A percentile compares a stretch with the other conserved stretches of the same genome.
Conservation (phyloP, 2,329 filamentous ascomycete genomes). For the Phaeophleospora eucalypticola region DNA sequence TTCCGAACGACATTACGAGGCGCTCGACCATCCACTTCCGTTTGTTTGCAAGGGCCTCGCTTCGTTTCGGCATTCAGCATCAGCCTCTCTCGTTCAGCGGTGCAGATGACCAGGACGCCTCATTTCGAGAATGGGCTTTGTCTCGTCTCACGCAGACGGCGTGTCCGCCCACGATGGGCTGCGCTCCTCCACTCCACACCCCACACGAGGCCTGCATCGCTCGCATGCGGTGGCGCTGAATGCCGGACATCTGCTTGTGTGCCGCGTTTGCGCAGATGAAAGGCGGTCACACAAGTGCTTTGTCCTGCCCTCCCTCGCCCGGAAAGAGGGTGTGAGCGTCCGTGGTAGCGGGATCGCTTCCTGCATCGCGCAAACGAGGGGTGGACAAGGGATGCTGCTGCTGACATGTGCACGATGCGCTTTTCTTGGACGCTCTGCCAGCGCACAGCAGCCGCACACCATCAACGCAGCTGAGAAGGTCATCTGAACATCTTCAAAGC, state of each 20-base stretch:
- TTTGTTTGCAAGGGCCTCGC: conserved; percentile 1
- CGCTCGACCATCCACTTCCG: not conserved
- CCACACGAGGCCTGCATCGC: not conserved
- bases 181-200: not conserved
- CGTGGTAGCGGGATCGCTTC: conserved; percentile 7
- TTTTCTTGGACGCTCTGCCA: not conserved
- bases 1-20: not conserved
- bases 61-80: conserved; percentile 1
- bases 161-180: not conserved
- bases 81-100: not conserved
- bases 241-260: not conserved
- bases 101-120: not conserved
- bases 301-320: not conserved
- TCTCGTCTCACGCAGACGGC: not conserved
- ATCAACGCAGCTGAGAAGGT: too few species aligned
- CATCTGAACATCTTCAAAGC: too few species aligned
- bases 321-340: not conserved
- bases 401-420: conserved; percentile 1
- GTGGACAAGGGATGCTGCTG: too few species aligned
- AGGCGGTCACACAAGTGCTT: conserved; percentile 1
- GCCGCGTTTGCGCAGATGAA: not conserved
- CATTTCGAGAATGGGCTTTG: not conserved
- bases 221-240: not conserved
- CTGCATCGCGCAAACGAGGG: too few species aligned
- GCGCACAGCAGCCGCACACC: too few species aligned